phyloP scores from a whole-genome alignment of 495 filamentous ascomycete genomes.

The Trypethelium eluteriae region DNA sequence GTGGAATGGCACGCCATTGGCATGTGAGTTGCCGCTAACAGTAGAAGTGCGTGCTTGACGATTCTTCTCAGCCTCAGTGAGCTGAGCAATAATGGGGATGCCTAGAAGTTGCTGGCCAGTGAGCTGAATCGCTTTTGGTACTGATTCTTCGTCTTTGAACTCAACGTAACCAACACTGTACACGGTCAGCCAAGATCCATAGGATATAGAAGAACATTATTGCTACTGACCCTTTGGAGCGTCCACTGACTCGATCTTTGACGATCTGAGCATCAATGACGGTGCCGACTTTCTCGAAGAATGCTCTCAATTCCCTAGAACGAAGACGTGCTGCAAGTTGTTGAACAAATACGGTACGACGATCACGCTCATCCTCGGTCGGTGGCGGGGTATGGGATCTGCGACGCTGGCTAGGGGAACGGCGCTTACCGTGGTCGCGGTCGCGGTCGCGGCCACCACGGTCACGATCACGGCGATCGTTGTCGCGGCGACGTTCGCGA shows the following conservation, averaged over 20 bases:
- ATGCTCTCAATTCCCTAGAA: constrained; percentile 84
- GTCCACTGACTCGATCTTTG: constrained; percentile 93
- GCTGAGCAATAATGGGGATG: constrained; percentile 96
- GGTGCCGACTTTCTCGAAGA: constrained; percentile 93
- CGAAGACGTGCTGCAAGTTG: constrained; percentile 89
- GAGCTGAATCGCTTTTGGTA: constrained; percentile 88
- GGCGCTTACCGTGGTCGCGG: constrained; percentile 42
- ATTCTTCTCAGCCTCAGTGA: constrained; percentile 99
- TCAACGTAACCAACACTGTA: constrained; percentile 96
- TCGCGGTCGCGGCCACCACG: constrained; percentile 51
- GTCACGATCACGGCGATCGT: constrained; percentile 31
- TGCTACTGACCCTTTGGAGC: constrained; percentile 83
- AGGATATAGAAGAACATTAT: constrained; percentile 12
- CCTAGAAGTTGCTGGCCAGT: constrained; percentile 98
- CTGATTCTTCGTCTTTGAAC: constrained; percentile 94
- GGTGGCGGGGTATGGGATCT: constrained; percentile 42
- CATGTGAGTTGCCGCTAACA: constrained; percentile 50
- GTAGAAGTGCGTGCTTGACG: constrained; percentile 87
- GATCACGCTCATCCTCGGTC: constrained; percentile 93
- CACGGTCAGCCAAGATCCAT: constrained; percentile 31
- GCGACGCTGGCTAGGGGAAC: constrained; percentile 40
- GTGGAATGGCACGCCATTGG: constrained; percentile 86
- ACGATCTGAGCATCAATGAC: constrained; percentile 99
- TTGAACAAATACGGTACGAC: constrained; percentile 95
- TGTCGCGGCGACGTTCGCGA: constrained; percentile 41